Evolutionary conservation across 2,329 filamentous ascomycete species (phyloP).

Genomic region (Curvularia sp.): DNA sequence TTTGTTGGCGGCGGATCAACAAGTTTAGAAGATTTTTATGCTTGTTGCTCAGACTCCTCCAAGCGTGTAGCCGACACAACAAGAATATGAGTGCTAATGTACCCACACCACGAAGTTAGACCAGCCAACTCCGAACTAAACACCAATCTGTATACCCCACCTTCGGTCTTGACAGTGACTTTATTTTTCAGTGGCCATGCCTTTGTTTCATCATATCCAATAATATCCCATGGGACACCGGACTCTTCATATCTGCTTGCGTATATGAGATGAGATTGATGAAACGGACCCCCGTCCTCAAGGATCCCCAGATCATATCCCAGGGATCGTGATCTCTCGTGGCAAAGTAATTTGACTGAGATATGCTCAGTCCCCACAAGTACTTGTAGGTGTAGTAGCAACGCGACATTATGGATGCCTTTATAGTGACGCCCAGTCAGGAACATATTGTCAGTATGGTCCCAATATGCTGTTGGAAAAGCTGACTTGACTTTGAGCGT

Average conservation of each 20-base stretch:
- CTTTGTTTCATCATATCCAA: background rate
- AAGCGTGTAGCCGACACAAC: background rate
- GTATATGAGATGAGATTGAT: background rate
- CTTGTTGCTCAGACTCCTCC: background rate
- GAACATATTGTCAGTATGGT: background rate
- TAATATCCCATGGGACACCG: background rate
- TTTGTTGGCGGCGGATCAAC: background rate
- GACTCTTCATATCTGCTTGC: background rate
- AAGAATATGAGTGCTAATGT: background rate
- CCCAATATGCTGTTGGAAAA: background rate
- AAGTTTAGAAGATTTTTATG: too few species aligned
- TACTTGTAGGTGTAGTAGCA: background rate
- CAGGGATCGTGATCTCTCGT: too few species aligned
- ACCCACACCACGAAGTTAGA: background rate
- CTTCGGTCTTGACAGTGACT: background rate
- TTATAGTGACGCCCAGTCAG: background rate
- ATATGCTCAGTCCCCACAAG: background rate
- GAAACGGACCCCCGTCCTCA: background rate
- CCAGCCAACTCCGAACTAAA: background rate
- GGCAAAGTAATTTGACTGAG: background rate
- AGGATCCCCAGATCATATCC: background rate
- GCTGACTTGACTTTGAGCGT: background rate
- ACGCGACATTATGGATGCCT: background rate
- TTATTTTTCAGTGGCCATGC: background rate
- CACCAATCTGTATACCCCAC: background rate